Base-by-base conservation (phyloP, 2,329 filamentous ascomycete species). In the Arthrobotrys sphaeroides region DNA sequence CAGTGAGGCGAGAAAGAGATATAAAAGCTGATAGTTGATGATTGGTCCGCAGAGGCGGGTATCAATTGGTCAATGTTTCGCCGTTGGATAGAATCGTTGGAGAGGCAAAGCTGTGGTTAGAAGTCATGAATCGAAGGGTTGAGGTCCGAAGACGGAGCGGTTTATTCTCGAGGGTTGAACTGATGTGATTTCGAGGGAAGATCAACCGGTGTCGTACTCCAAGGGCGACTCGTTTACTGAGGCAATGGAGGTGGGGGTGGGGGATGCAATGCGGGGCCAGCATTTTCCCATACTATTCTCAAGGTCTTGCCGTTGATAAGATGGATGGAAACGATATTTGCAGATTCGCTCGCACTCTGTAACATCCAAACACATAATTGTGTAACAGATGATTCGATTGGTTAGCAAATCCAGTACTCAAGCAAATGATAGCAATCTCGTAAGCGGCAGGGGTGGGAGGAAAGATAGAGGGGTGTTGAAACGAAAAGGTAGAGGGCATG, bases 271-370 rank as follows among this genome's bases (percentile, higher is more conserved):
- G 72, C 64, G 38, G 73, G 73, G 49, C 73, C 73, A 28, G 73
- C 73, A 33, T 76, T 76, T 59, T 76, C 73, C 73, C 73, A 76
- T 61, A 76, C 73, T 65, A 76, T 76, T 45, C 73, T 65, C 57
- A 76, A 61, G n/a, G 73, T 76, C 22, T 76, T 76, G 40, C 73
- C 73, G 24, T 76, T 76, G 43, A 76, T 76, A 20, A 76, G 65
- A 53, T 76, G 73, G 60, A 76, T 76, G 22, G 73, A 76, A 16
- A 76, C 66, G 28, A 76, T 76, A 40, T 76, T 76, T 36, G 73
- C 73, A 49, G 73, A 76, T 66, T 76, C 73, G 65, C 73, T 76
- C 51, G 73, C 73, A 47, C 73, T 76, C 73, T 76, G 51, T 66
- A 60, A 55, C n/a, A 75, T 49, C 33, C 20, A 47, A 31, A n/a